Evolutionary conservation across 1,139 yeast species (phyloP).

Genomic region (Protomyces pachydermus): DNA sequence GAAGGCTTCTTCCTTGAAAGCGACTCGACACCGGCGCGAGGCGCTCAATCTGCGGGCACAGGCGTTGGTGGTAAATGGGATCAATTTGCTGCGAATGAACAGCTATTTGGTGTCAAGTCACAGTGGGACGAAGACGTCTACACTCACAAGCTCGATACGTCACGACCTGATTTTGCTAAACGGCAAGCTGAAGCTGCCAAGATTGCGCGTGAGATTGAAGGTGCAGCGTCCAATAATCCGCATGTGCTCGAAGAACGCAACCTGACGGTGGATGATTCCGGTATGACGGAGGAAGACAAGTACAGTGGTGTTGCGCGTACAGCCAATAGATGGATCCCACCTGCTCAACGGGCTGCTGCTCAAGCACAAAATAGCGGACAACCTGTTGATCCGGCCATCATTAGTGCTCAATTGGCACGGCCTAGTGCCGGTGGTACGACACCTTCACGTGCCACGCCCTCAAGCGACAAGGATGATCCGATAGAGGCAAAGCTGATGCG

Average conservation of each 20-base stretch:
- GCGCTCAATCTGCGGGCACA: neutral
- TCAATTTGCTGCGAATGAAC: conserved; percentile 85
- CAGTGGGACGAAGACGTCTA: conserved; percentile 84
- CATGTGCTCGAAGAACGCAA: conserved; percentile 95
- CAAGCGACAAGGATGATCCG: conserved; percentile 25
- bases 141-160: conserved; percentile 74
- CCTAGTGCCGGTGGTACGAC: conserved; percentile 7
- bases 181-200: conserved; percentile 66
- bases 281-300: conserved; percentile 90
- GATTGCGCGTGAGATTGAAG: conserved; percentile 78
- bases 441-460: conserved; percentile 10
- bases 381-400: conserved; percentile 27
- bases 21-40: conserved; percentile 40
- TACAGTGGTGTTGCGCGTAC: conserved; percentile 74
- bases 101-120: conserved; percentile 81
- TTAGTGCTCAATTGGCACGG: conserved; percentile 12
- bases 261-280: conserved; percentile 64
- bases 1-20: conserved; percentile 39
- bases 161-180: conserved; percentile 67
- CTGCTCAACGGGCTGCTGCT: conserved; percentile 16
- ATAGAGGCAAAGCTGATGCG: conserved; percentile 40
- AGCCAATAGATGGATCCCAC: conserved; percentile 15
- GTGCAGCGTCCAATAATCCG: conserved; percentile 57
- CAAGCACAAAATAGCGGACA: neutral
- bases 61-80: conserved; percentile 58